Evolutionary conservation across 352 stramenopile species (phyloP).

Genomic region (Globisporangium spiculum): DNA sequence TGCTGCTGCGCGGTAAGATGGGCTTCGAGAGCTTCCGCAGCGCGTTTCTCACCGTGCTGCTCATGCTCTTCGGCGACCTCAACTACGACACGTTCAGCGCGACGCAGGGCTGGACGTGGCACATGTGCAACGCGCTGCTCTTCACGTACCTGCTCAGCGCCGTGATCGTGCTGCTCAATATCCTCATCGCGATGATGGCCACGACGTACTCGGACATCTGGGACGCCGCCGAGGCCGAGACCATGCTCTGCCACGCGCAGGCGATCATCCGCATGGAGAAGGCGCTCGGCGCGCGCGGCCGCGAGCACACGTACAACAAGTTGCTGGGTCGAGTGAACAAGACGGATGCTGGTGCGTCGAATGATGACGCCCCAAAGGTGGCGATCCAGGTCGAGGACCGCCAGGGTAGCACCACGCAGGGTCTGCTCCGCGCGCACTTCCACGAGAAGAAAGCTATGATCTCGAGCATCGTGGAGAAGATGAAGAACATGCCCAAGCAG

Average conservation of each 20-base stretch:
- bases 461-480: constrained; percentile 18
- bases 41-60: constrained; percentile 68
- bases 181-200: constrained; percentile 42
- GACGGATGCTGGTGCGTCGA: not conserved
- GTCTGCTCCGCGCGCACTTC: constrained; percentile 1
- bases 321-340: constrained; percentile 19
- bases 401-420: constrained; percentile 1
- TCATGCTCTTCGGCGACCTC: constrained; percentile 73
- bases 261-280: constrained; percentile 26
- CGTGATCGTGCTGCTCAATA: constrained; percentile 34
- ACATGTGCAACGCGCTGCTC: constrained; percentile 16
- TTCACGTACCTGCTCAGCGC: constrained; percentile 21
- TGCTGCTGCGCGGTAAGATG: constrained; percentile 48
- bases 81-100: constrained; percentile 31
- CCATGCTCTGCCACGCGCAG: constrained; percentile 16
- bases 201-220: constrained; percentile 26
- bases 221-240: constrained; percentile 17
- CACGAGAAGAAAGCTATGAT: constrained; percentile 14
- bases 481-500: constrained; percentile 13
- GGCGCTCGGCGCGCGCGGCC: constrained; percentile 20
- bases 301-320: constrained; percentile 36
- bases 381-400: constrained; percentile 10
- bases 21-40: constrained; percentile 62
- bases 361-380: not conserved
- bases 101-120: constrained; percentile 14